Evolutionary conservation across 139 green algal genomes (phyloP), one percentile per base, ranked within the genome.

Genomic region (Chlamydomonas sp.): DNA sequence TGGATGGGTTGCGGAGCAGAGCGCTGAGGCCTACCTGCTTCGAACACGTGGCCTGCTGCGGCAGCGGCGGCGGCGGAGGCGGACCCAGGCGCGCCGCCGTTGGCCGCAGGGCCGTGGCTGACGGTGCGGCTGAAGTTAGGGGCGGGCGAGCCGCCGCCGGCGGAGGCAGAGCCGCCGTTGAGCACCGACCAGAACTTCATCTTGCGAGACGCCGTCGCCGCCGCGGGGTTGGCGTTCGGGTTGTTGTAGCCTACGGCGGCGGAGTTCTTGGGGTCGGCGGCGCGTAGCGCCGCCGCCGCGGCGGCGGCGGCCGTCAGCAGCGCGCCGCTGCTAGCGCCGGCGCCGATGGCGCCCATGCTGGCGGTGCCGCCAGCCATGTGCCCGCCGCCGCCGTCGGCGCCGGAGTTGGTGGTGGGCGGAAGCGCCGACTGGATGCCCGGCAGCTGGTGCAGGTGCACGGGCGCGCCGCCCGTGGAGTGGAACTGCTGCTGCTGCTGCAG

Each of bases 161-260:
- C 31, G 31, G 31, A 49, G 31, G 31, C 31, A 49, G 31, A 49
- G 75, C 62, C 17, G 77, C 67, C n/a, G 66, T 72, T 78, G 16
- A 18, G 7, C 3, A 83, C 64, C 1, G 64, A 83, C 66, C 64
- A 84, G 76, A 78, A 83, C 85, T 83, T 83, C 17, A 84, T 59
- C 64, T 89, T 83, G 20, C 77, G 77, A 9, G 60, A 74, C n/a
- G 49, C 75, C 0, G 59, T 16, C 58, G 31, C 61, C 77, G 16
- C 61, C 4, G 17, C 75, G 18, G 59, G 2, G 49, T 3, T 8
- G 60, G 60, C 12, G 63, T 49, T 63, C 68, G 59, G 58, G 77
- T 10, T 16, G 77, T 12, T 58, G 77, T 60, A 67, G 78, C 79
- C 79, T 17, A 5, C 8, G 78, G 80, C 31, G 68, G 31, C 69